A percentile compares a stretch with the other conserved stretches of the same genome.
phyloP scores from a whole-genome alignment of 2,329 filamentous ascomycete genomes.

The Xylaria sp. region DNA sequence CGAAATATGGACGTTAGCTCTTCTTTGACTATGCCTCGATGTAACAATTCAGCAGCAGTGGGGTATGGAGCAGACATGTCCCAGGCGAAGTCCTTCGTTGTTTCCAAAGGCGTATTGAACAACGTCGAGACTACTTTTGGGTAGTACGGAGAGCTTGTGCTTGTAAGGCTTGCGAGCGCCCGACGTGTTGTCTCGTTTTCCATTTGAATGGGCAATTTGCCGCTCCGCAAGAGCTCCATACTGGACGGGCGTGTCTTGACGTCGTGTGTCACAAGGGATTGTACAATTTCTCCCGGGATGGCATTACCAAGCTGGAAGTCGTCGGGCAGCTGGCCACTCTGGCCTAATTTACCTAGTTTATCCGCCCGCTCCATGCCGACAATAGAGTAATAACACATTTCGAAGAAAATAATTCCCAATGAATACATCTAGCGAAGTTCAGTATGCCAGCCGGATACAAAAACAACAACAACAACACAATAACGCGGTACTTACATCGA shows the following conservation, averaged over 20 bases:
- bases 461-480: too few relatives aligned
- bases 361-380: slow-evolving; percentile 67
- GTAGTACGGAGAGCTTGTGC: slow-evolving; percentile 86
- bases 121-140: slow-evolving; percentile 86
- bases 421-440: slow-evolving; percentile 79
- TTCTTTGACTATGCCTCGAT: slow-evolving; percentile 76
- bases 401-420: slow-evolving; percentile 95
- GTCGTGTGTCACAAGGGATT: slow-evolving; percentile 79
- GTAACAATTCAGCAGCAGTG: slow-evolving; percentile 66
- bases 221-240: slow-evolving; percentile 80
- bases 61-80: slow-evolving; percentile 67
- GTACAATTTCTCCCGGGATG: slow-evolving; percentile 78
- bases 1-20: slow-evolving; percentile 80
- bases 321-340: slow-evolving; percentile 70
- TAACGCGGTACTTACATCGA: slow-evolving; percentile 75
- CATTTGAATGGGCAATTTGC: slow-evolving; percentile 87
- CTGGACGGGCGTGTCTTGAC: slow-evolving; percentile 84
- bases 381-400: slow-evolving; percentile 82
- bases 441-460: background rate
- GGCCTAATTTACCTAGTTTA: slow-evolving; percentile 70
- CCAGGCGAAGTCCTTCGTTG: slow-evolving; percentile 82
- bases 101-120: slow-evolving; percentile 76
- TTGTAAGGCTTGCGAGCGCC: slow-evolving; percentile 79
- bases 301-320: slow-evolving; percentile 75
- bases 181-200: slow-evolving; percentile 90